Percentiles rank a stretch among this genome's conserved stretches.
These are phyloP conservation scores for Lichina pygmaea DNA, from an alignment of 495 filamentous ascomycete species.

Conservation along the genomic window DNA sequence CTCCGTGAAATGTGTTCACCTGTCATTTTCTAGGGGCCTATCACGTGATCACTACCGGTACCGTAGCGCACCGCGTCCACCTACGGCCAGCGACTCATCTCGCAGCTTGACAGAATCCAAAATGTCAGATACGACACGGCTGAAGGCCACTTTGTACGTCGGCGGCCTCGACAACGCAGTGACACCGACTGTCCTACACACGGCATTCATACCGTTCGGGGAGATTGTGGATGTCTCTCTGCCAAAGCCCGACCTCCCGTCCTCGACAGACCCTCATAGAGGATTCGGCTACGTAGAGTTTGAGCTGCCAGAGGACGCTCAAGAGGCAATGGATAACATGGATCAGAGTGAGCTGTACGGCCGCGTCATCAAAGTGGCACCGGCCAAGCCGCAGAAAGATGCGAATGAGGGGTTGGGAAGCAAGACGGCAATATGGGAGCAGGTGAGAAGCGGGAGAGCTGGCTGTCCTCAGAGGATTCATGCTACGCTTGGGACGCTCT, in stretches of 20 bases:
- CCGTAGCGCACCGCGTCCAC: not conserved
- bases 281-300: slow-evolving; percentile 97
- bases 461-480: too few relatives aligned
- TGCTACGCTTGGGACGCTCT: too few relatives aligned
- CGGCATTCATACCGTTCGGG: slow-evolving; percentile 89
- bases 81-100: not conserved
- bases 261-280: slow-evolving; percentile 42
- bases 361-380: slow-evolving; percentile 67
- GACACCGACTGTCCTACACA: slow-evolving; percentile 43
- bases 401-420: slow-evolving; percentile 62
- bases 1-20: too few relatives aligned
- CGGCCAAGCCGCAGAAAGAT: slow-evolving; percentile 81
- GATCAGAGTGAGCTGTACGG: slow-evolving; percentile 92
- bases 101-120: slow-evolving; percentile 6
- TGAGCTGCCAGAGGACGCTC: slow-evolving; percentile 60
- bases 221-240: slow-evolving; percentile 75
- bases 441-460: slow-evolving; percentile 43
- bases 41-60: not conserved
- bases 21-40: too few relatives aligned
- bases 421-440: slow-evolving; percentile 95
- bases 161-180: slow-evolving; percentile 67
- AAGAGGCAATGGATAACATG: slow-evolving; percentile 98
- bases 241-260: slow-evolving; percentile 55
- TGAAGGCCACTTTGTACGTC: slow-evolving; percentile 77
- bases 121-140: slow-evolving; percentile 60